Conservation (phyloP, 306 rosid genomes). For the Vachellia pachyceras region DNA sequence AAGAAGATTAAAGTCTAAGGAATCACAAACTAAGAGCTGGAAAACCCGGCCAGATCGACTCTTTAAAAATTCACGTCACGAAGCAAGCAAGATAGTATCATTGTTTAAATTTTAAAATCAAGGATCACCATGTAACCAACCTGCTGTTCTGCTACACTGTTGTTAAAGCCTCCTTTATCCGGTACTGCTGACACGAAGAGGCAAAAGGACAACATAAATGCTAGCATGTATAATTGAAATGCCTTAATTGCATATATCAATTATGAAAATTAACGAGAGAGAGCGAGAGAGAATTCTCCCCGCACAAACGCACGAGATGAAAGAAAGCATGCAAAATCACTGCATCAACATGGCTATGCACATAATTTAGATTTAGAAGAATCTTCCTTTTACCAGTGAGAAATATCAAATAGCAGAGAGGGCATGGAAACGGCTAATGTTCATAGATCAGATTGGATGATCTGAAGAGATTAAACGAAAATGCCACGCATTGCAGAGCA, state of each 20-base stretch:
- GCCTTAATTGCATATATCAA: constrained; percentile 18
- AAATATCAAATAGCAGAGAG: not conserved
- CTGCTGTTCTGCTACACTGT: constrained; percentile 99
- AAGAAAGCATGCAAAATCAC: not conserved
- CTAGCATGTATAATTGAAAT: constrained; percentile 9
- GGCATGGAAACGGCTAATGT: not conserved
- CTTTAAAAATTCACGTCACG: constrained; percentile 13
- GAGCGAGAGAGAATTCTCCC: not conserved
- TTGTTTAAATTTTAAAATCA: constrained; percentile 1
- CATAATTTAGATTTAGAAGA: constrained; percentile 32
- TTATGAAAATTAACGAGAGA: not conserved
- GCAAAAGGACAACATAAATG: constrained; percentile 26
- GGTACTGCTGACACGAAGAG: constrained; percentile 52
- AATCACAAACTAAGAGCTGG: constrained; percentile 30
- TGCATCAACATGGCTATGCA: constrained; percentile 4
- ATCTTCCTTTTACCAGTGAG: not conserved
- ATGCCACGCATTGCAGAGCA: not conserved
- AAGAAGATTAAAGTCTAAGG: constrained; percentile 19
- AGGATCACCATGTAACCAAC: constrained; percentile 50
- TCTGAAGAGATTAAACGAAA: not conserved
- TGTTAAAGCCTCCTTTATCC: constrained; percentile 92
- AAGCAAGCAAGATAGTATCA: constrained; percentile 20
- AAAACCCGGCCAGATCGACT: constrained; percentile 16
- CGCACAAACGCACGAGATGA: not conserved
- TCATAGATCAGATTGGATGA: constrained; percentile 37